Evolutionary conservation across 148 eudicot genomes (phyloP).

Genomic region (Cornus suecica): DNA sequence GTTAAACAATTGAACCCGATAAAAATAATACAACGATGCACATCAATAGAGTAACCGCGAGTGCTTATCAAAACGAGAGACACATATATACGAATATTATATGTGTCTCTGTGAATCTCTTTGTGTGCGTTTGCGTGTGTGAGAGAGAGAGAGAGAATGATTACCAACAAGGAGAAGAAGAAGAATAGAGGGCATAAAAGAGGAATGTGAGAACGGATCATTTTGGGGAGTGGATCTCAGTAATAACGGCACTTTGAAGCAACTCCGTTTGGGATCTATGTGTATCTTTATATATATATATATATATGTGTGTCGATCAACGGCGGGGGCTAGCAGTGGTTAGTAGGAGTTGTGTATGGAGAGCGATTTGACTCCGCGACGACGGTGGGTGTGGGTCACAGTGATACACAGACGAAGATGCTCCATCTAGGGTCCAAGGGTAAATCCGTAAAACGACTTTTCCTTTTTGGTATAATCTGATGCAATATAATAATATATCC

Average conservation of each 20-base stretch:
- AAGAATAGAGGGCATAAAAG: neutral
- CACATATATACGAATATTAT: no score
- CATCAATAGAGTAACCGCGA: neutral
- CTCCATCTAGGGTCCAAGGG: no score
- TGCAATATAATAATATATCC: no score
- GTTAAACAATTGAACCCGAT: neutral
- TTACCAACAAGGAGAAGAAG: constrained; percentile 3
- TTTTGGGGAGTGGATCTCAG: neutral
- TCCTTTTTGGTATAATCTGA: no score
- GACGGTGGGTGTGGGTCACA: neutral
- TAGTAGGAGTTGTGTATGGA: neutral
- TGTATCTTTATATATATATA: no score
- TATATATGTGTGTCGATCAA: neutral
- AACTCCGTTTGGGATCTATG: neutral
- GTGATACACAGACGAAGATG: neutral
- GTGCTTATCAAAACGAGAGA: neutral
- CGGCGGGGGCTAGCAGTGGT: neutral
- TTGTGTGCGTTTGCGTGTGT: neutral
- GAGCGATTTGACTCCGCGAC: no score
- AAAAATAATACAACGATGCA: neutral
- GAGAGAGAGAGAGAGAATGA: neutral
- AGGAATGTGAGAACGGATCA: neutral
- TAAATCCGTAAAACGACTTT: no score
- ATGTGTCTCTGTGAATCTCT: no score
- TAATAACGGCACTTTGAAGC: neutral